phyloP scores from a whole-genome alignment of 2,329 filamentous ascomycete species.

The Penicillium sp. region DNA sequence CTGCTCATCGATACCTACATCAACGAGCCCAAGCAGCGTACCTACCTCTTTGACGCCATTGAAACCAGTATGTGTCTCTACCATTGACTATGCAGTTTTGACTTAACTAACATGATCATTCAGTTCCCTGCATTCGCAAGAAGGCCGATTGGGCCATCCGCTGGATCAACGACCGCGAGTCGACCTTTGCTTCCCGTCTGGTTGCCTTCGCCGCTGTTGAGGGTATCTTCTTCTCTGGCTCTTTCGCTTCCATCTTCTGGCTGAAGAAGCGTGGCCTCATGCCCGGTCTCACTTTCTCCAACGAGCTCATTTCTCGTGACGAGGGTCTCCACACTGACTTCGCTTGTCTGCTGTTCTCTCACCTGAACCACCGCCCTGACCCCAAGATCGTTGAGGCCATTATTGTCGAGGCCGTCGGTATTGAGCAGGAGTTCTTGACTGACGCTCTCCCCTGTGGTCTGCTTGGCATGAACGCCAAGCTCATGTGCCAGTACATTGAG shows the following conservation, averaged over 20 bases:
- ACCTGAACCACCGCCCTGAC: slow-evolving; percentile 86
- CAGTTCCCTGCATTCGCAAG: slow-evolving; percentile 92
- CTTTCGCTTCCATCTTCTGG: slow-evolving; percentile 99
- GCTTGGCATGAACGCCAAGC: slow-evolving; percentile 92
- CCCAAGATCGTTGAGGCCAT: slow-evolving; percentile 79
- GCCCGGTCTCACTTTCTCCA: slow-evolving; percentile 97
- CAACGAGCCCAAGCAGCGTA: slow-evolving; percentile 92
- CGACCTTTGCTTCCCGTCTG: slow-evolving; percentile 91
- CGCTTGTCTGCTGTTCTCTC: slow-evolving; percentile 95
- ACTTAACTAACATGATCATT: slow-evolving; percentile 27
- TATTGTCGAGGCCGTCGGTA: slow-evolving; percentile 88
- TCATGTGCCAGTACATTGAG: slow-evolving; percentile 99
- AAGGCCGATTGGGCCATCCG: slow-evolving; percentile 97
- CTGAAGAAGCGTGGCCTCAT: slow-evolving; percentile 99
- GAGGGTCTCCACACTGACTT: slow-evolving; percentile 99
- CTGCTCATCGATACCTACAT: slow-evolving; percentile 99
- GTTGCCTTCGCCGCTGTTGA: slow-evolving; percentile 97
- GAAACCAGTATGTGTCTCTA: slow-evolving; percentile 74
- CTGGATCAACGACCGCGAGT: slow-evolving; percentile 93
- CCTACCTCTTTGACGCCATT: slow-evolving; percentile 96
- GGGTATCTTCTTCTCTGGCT: slow-evolving; percentile 99
- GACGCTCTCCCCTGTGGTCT: slow-evolving; percentile 90
- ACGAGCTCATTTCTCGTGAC: slow-evolving; percentile 99
- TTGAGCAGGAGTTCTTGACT: slow-evolving; percentile 97
- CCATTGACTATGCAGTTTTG: not conserved